Evolutionary conservation across 2,329 filamentous ascomycete genomes (phyloP).

Genomic region (Fusarium tjaetaba): DNA sequence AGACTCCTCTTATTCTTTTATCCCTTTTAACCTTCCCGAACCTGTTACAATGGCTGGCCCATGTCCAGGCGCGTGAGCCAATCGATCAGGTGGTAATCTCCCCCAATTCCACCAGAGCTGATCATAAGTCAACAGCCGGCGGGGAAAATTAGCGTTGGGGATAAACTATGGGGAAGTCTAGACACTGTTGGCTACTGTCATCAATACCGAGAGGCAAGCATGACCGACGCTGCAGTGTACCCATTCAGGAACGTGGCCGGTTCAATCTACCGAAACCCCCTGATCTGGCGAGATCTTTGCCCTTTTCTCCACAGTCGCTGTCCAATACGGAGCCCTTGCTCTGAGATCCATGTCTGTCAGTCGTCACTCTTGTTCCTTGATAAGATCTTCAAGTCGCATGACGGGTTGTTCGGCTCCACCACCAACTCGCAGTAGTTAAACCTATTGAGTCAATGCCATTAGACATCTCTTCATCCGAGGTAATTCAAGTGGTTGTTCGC

Average conservation of each 20-base stretch:
- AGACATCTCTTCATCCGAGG: background rate
- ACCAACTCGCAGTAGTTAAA: background rate
- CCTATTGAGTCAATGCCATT: background rate
- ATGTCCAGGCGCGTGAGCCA: rapidly evolving
- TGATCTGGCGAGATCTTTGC: background rate
- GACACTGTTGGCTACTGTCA: background rate
- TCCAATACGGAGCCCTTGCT: rapidly evolving
- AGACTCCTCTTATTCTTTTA: background rate
- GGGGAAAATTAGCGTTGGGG: background rate
- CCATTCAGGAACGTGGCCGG: background rate
- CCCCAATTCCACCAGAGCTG: background rate
- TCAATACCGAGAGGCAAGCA: rapidly evolving
- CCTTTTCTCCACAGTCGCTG: background rate
- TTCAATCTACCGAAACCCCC: background rate
- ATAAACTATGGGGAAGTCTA: background rate
- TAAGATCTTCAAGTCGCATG: background rate
- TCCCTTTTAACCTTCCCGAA: background rate
- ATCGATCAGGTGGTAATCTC: background rate
- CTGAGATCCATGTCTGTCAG: background rate
- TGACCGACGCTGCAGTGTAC: background rate
- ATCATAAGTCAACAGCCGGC: background rate
- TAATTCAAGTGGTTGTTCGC: too few species aligned
- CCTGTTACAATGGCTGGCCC: rapidly evolving
- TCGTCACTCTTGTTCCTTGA: background rate
- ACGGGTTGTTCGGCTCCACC: background rate